Base-by-base conservation (phyloP, 2,329 filamentous ascomycete genomes). In the Cladobotryum protrusum region DNA sequence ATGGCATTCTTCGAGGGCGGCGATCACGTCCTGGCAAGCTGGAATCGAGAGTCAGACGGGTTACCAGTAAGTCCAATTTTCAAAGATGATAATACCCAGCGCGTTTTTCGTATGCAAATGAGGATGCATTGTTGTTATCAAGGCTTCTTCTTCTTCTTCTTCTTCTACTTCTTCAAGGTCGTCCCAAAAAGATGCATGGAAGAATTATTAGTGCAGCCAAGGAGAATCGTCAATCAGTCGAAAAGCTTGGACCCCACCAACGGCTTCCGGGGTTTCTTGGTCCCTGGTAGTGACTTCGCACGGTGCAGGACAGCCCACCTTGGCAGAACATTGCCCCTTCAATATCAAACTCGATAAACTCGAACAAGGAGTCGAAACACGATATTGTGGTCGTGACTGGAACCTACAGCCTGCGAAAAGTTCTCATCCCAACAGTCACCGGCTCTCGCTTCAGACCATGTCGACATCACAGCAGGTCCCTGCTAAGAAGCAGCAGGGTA, bases 11-110 rank as follows among this genome's bases (percentile, higher is more conserved):
- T 97, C 93, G 59, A 99, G 88, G 43, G 88, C 87, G 45, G 77
- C 85, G 83, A 97, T 96, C 67, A 99, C 82, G 59, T 95, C 90
- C 69, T 92, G 89, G 79, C 93, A 99, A 63, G 86, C 93, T 99
- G 62, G 24, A 36, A 47, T 42, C 37, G 19, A n/a, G n/a, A 36
- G 53, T 66, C 35, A 65, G 61, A 34, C 7, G 3, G 15, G 45
- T 47, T 3, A 3, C 35, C 11, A 14, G 18, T 7, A 8, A 29
- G 8, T 37, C 12, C 37, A n/a, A 41, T 41, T 3, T 6, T 6
- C 4, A 3, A 4, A 8, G 7, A 20, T 15, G 7, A 34, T 13
- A 35, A 63, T 79, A 96, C 92, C 91, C 59, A 81, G 77, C 61
- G 95, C 95, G 66, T 96, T 86, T 67, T 93, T 89, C 24, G 89